These are phyloP conservation scores for Carex sylvatica DNA, from an alignment of 202 grass and related monocot genomes.

Conservation along the genomic window DNA sequence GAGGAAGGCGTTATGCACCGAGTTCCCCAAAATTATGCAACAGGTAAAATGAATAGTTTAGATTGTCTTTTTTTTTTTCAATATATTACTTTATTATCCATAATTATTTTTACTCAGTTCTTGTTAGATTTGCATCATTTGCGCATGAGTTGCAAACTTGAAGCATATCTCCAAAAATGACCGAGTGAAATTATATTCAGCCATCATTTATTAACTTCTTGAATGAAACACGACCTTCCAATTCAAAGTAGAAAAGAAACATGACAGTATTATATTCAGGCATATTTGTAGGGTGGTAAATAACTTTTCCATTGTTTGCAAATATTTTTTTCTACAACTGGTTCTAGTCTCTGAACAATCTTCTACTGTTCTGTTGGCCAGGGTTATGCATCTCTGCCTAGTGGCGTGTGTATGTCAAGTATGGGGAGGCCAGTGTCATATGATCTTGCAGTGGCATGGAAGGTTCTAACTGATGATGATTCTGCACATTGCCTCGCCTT, in stretches of 20 bases:
- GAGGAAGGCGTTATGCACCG: slow-evolving; percentile 41
- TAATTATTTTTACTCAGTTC: background rate
- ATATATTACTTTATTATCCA: background rate
- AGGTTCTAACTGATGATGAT: slow-evolving; percentile 70
- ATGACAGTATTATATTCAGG: too few species aligned
- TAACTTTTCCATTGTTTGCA: background rate
- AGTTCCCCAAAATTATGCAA: slow-evolving; percentile 93
- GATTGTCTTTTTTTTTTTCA: background rate
- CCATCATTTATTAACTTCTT: background rate
- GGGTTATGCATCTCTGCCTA: slow-evolving; percentile 64
- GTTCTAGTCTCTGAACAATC: background rate
- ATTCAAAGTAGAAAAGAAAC: too few species aligned
- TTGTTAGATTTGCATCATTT: background rate
- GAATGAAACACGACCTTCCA: background rate
- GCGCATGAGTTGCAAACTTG: background rate
- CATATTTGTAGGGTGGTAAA: background rate
- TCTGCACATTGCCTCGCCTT: slow-evolving; percentile 72
- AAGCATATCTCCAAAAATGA: background rate
- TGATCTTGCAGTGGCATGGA: slow-evolving; percentile 69
- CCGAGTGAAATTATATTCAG: background rate
- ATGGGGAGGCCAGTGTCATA: slow-evolving; percentile 83
- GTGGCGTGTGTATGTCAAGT: slow-evolving; percentile 62
- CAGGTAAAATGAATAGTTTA: slow-evolving; percentile 38
- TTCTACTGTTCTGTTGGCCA: background rate
- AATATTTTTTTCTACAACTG: background rate